Evolutionary conservation across 371 early-diverging fungal genomes (phyloP), one percentile per base, ranked within the genome.

Genomic region (Mycotypha africana): DNA sequence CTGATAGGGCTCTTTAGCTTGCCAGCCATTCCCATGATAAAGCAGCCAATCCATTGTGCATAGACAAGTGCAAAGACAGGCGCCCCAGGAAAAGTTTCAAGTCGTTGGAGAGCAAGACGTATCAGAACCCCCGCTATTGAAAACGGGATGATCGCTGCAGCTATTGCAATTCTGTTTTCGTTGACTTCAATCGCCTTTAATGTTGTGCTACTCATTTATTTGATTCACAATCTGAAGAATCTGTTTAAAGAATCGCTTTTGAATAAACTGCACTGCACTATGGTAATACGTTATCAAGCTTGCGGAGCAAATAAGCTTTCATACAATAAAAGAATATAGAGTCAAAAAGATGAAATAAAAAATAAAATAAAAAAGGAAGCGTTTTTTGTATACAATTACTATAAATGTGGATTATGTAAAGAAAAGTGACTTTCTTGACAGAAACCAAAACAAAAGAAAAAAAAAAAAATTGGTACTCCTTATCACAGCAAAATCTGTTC

Each of bases 11-110:
- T 57, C 51, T 54, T 65, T 25, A 45, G 54, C 16, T 55, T 42
- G 8, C 46, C 50, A 4, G 48, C 63, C n/a, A 68, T 49, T 11
- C 85, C 85, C 78, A 83, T 85, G 16, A 88, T 65, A 21, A 84
- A 41, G 51, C 89, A 90, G 1, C 90, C 90, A 21, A 81, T 45
- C 61, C 84, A 74, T 41, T 90, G 89, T 17, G 83, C 76, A 70
- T 82, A 82, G 3, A 79, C 61, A 24, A 86, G 49, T 2, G 71
- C 58, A 63, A 81, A 84, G 1, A 86, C 79, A 32, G 85, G 85
- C 28, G 70, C 63, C 0, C 75, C 81, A 5, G 57, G 20, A 50
- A 79, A 89, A 2, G 74, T 58, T 31, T 83, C 74, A 7, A 87
- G 60, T 4, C 65, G 62, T 28, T 36, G 63, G 22, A 85, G 36